Evolutionary conservation across 1,284 basidiomycete genomes (phyloP).

Genomic region (Hymenochaete sp.): DNA sequence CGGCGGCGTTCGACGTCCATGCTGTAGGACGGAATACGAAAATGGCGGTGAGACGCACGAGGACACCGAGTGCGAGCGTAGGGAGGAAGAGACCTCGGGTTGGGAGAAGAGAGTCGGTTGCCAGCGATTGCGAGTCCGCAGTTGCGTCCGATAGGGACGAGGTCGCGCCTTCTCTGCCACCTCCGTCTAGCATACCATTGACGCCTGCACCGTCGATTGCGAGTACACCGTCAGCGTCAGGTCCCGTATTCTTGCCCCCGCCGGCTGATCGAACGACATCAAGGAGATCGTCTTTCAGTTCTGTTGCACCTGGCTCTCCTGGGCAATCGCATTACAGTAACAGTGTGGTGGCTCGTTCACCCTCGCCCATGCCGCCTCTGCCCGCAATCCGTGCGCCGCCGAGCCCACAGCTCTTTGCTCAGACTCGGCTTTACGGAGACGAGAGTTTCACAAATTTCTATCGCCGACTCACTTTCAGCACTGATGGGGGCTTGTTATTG

Average conservation of each 20-base stretch:
- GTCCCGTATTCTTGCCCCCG: constrained; percentile 66
- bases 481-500: constrained; percentile 87
- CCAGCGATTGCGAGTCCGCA: constrained; percentile 65
- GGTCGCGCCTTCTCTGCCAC: constrained; percentile 21
- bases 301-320: constrained; percentile 61
- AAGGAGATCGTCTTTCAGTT: constrained; percentile 82
- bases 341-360: constrained; percentile 67
- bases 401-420: constrained; percentile 39
- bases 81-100: constrained; percentile 42
- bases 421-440: constrained; percentile 82
- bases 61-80: constrained; percentile 50
- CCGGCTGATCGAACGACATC: constrained; percentile 61
- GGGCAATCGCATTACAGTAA: constrained; percentile 44
- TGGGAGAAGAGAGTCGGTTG: constrained; percentile 61
- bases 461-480: constrained; percentile 86
- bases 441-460: constrained; percentile 96
- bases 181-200: constrained; percentile 35
- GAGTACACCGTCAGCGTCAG: constrained; percentile 45
- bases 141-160: constrained; percentile 37
- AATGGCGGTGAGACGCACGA: constrained; percentile 58
- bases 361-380: constrained; percentile 84
- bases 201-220: constrained; percentile 56
- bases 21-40: constrained; percentile 75
- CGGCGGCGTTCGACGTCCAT: constrained; percentile 74
- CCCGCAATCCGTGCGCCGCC: constrained; percentile 72